Evolutionary conservation across 1,139 yeast species (phyloP), one percentile per base, ranked within the genome.

Genomic region (Sporopachydermia cereana): DNA sequence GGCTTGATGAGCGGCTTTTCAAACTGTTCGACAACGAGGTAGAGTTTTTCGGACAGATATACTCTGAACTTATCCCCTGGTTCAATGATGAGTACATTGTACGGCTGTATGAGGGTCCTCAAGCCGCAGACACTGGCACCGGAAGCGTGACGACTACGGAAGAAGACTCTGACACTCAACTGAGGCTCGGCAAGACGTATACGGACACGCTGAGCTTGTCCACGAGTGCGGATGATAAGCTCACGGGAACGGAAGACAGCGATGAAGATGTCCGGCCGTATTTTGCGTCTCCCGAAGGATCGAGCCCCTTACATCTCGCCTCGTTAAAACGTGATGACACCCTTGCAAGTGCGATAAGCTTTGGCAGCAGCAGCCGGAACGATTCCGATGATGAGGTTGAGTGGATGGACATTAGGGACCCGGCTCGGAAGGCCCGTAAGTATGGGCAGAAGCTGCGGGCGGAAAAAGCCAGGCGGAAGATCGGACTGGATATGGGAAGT

Each of bases 1-100:
- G 39, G 9, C 17, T 34, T 7, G 39, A 34, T 34, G 5, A 5
- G 17, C 9, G 39, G 17, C 9, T 16, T 7, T 34, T 34, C 22
- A 34, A 34, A 20, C n/a, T 34, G 18, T 34, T 7, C n/a, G 39
- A 34, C 9, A 34, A 34, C 39, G 39, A 34, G n/a, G 39, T 34
- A 12, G 39, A 34, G 39, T 34, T 34, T 34, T 34, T 34, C 22
- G 39, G 39, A 12, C 39, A 34, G n/a, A 34, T 34, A 34, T 34
- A 34, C 39, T 34, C 39, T 7, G 39, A 34, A 34, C 17, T 34
- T 7, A 34, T 34, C 17, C 39, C 39, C 22, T 34, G 39, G 39
- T 34, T 34, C n/a, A 34, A 34, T 21, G 22, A 34, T 21, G 9
- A 7, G 9, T 34, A 34, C 17, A 21, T 34, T 5, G 22, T n/a